Conservation (phyloP, 768 basidiomycete species). For the Plicaturopsis crispa region DNA sequence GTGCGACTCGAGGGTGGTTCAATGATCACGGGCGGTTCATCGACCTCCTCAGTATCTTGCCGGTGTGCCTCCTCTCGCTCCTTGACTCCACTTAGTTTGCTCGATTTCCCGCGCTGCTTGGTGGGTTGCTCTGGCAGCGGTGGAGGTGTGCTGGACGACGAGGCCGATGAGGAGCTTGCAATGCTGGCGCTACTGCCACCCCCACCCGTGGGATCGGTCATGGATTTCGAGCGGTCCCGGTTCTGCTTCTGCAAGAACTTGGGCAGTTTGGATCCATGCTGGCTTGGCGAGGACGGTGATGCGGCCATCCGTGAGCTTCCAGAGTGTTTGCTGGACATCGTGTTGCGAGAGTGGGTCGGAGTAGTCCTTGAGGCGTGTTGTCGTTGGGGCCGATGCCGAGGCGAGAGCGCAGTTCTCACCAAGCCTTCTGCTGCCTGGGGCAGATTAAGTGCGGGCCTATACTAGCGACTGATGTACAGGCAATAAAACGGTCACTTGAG, state of each 20-base stretch:
- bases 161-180: slow-evolving; percentile 35
- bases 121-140: slow-evolving; percentile 20
- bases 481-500: too few species aligned
- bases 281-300: too few species aligned
- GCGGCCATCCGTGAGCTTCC: too few species aligned
- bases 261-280: slow-evolving; percentile 60
- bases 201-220: slow-evolving; percentile 28
- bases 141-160: slow-evolving; percentile 21
- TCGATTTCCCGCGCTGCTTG: slow-evolving; percentile 20
- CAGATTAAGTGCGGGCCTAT: too few species aligned
- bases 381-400: too few species aligned
- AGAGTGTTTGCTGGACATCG: too few species aligned
- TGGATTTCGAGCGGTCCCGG: slow-evolving; percentile 55
- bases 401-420: too few species aligned
- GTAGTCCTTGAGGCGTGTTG: too few species aligned
- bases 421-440: too few species aligned
- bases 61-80: slow-evolving; percentile 23
- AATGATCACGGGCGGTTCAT: slow-evolving; percentile 60
- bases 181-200: slow-evolving; percentile 24
- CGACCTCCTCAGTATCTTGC: slow-evolving; percentile 15
- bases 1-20: slow-evolving; percentile 54
- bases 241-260: slow-evolving; percentile 61
- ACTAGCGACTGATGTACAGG: too few species aligned
- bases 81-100: slow-evolving; percentile 28
- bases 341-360: too few species aligned